A percentile compares a stretch with the other conserved stretches of the same genome.
Conservation (phyloP, 2,329 filamentous ascomycete genomes). For the Monosporascus sp. region DNA sequence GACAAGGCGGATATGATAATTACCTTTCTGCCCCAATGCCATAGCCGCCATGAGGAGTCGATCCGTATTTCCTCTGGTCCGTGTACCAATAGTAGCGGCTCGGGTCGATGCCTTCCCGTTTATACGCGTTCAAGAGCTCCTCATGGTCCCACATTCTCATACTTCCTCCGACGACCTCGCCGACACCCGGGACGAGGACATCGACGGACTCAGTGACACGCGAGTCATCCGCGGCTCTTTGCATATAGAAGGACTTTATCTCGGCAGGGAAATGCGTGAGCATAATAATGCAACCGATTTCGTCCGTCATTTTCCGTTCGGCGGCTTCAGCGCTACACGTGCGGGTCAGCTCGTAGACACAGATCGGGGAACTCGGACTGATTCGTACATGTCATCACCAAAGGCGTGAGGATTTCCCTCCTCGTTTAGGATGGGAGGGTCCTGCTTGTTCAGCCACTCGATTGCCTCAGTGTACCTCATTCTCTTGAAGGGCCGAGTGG, state of each 20-base stretch:
- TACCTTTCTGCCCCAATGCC: slow-evolving; percentile 83
- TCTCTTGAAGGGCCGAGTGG: slow-evolving; percentile 80
- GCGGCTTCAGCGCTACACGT: slow-evolving; percentile 69
- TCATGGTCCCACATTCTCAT: slow-evolving; percentile 95
- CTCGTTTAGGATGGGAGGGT: slow-evolving; percentile 78
- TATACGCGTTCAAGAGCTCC: slow-evolving; percentile 82
- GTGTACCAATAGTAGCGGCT: slow-evolving; percentile 97
- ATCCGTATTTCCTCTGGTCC: slow-evolving; percentile 95
- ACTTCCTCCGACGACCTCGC: slow-evolving; percentile 91
- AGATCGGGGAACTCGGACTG: background rate
- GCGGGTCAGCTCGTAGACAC: background rate
- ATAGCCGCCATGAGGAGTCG: slow-evolving; percentile 87
- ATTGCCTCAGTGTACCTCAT: slow-evolving; percentile 96
- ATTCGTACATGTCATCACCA: slow-evolving; percentile 76
- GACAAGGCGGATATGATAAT: background rate
- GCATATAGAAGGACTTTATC: slow-evolving; percentile 99
- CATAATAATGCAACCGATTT: slow-evolving; percentile 92
- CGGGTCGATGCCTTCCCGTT: slow-evolving; percentile 78
- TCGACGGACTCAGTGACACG: slow-evolving; percentile 93
- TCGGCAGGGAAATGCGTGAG: slow-evolving; percentile 94
- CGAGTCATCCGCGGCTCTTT: slow-evolving; percentile 71
- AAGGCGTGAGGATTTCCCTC: slow-evolving; percentile 86
- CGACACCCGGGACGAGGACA: slow-evolving; percentile 80
- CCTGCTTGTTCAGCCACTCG: slow-evolving; percentile 83
- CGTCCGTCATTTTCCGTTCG: slow-evolving; percentile 94